These are phyloP conservation scores for Garcia nutans DNA, from an alignment of 345 rosid species.

Conservation along the genomic window DNA sequence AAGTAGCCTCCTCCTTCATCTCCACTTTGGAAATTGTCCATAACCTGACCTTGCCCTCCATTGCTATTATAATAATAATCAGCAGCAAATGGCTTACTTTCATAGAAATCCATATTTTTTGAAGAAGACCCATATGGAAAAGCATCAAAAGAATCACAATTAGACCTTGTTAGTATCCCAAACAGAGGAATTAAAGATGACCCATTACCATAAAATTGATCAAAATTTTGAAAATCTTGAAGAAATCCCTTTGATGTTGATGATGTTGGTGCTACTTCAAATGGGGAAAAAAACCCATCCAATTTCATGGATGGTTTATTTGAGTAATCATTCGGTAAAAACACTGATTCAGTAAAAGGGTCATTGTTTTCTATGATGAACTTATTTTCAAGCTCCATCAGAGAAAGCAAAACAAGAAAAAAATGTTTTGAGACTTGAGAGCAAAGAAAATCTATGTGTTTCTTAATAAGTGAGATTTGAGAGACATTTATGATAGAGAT, in stretches of 20 bases:
- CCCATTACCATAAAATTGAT: constrained; percentile 39
- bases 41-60: constrained; percentile 37
- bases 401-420: background rate
- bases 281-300: constrained; percentile 30
- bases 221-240: constrained; percentile 59
- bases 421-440: background rate
- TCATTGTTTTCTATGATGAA: background rate
- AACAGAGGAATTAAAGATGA: constrained; percentile 47
- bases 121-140: constrained; percentile 37
- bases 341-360: constrained; percentile 2
- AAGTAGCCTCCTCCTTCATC: too few relatives aligned
- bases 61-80: background rate
- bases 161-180: constrained; percentile 32
- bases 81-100: constrained; percentile 57
- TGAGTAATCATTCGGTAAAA: constrained; percentile 6
- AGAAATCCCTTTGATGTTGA: constrained; percentile 37
- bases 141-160: constrained; percentile 48
- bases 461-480: constrained; percentile 4
- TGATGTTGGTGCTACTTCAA: constrained; percentile 25
- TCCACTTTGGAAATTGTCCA: constrained; percentile 49
- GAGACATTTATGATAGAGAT: background rate
- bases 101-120: constrained; percentile 39
- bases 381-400: constrained; percentile 1
- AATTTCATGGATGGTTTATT: constrained; percentile 24
- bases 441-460: background rate